phyloP scores from a whole-genome alignment of 768 basidiomycete species.

The Lactarius sanguifluus region DNA sequence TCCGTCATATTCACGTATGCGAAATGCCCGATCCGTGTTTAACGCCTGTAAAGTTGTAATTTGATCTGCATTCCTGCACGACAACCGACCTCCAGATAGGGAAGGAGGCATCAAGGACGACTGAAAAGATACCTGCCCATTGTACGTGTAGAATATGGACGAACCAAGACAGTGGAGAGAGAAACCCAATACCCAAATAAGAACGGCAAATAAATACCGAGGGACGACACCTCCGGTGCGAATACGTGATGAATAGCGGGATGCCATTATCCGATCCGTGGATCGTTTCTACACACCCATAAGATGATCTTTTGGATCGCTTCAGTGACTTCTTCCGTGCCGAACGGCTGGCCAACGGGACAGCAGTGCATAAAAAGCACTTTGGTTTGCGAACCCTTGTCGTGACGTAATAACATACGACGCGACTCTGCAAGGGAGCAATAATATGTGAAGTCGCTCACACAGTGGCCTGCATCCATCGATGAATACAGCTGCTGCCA shows the following conservation, averaged over 20 bases:
- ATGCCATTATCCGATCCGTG: constrained; percentile 15
- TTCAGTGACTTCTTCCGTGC: constrained; percentile 65
- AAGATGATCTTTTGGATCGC: constrained; percentile 59
- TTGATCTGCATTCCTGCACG: background rate
- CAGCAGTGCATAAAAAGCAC: constrained; percentile 75
- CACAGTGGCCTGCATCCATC: constrained; percentile 73
- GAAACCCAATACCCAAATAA: constrained; percentile 20
- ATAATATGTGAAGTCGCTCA: constrained; percentile 76
- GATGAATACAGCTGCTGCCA: constrained; percentile 62
- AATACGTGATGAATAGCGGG: background rate
- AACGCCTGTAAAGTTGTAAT: background rate
- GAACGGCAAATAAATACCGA: constrained; percentile 7
- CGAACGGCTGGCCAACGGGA: constrained; percentile 62
- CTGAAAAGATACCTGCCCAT: constrained; percentile 8
- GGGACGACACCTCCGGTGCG: background rate
- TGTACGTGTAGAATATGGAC: background rate
- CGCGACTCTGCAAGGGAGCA: constrained; percentile 68
- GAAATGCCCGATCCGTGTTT: background rate
- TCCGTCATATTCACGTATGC: background rate
- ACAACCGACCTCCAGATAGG: background rate
- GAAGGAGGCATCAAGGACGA: constrained; percentile 2
- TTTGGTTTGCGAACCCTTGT: constrained; percentile 35
- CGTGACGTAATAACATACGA: constrained; percentile 35
- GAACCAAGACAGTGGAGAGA: background rate
- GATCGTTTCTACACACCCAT: constrained; percentile 47